Percentiles rank a stretch among this genome's conserved stretches.
These are phyloP conservation scores for Sporisorium graminicola DNA, from an alignment of 1,284 basidiomycete genomes.

Conservation along the genomic window DNA sequence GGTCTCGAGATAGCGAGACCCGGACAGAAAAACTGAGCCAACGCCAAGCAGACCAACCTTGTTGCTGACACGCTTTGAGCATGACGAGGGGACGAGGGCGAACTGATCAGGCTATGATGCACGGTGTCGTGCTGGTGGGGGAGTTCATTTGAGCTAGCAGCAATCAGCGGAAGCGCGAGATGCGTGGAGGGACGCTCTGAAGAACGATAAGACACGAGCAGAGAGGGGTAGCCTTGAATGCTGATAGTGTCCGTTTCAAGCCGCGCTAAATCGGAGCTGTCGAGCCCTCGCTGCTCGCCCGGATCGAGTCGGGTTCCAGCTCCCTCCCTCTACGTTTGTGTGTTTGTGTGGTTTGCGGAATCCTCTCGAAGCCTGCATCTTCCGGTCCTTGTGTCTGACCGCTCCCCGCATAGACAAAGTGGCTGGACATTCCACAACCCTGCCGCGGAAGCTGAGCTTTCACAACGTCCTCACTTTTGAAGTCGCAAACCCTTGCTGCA, in stretches of 20 bases:
- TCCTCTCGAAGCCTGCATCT: slow-evolving; percentile 16
- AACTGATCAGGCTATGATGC: not conserved
- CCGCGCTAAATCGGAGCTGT: not conserved
- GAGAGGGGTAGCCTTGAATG: slow-evolving; percentile 6
- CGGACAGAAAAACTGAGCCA: not conserved
- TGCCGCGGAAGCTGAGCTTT: slow-evolving; percentile 13
- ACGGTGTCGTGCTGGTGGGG: not conserved
- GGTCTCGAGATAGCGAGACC: slow-evolving; percentile 2
- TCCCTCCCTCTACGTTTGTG: not conserved
- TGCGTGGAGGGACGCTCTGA: not conserved
- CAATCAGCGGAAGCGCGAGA: not conserved
- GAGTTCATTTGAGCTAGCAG: not conserved
- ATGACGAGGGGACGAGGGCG: not conserved
- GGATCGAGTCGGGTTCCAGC: slow-evolving; percentile 32
- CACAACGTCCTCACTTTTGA: slow-evolving; percentile 3
- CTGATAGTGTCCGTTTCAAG: slow-evolving; percentile 2
- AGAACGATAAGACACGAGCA: slow-evolving; percentile 7
- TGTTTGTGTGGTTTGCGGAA: slow-evolving; percentile 2
- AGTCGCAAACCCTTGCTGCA: slow-evolving; percentile 35
- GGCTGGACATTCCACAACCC: not conserved
- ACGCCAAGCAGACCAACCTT: not conserved
- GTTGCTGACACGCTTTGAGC: no score
- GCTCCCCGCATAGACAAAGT: not conserved
- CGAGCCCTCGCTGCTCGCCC: no score
- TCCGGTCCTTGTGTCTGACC: not conserved